Base-by-base conservation (phyloP, 1,284 basidiomycete genomes). In the Rhizoctonia solani region DNA sequence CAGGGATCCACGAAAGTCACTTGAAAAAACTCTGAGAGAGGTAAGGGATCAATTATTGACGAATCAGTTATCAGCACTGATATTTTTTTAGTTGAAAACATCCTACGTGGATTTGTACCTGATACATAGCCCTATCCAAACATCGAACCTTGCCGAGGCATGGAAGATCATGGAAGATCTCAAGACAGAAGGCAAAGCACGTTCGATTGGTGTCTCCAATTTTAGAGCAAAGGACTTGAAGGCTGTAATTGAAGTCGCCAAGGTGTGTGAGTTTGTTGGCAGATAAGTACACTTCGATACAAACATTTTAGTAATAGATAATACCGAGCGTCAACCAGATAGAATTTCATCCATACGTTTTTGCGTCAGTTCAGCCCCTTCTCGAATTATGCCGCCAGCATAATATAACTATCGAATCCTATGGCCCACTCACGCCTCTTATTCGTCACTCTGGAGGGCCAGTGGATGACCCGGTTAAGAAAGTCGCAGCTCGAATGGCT, bases 291-390 rank as follows among this genome's bases (percentile, higher is more conserved):
- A 61, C 52, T 77, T 30, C 69, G 77, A 73, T 69, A 23, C 71
- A 76, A 1, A 37, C 75, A 11, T 65, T 68, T 37, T 72, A 74
- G 1, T 87, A 85, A 25, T 83, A 79, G 29, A 76, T 90, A 41
- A 72, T 81, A 2, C 92, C 92, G 0, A 84, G 85, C 2, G 85
- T 91, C 13, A 94, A 95, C 75, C 93, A 95, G 39, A 68, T 94
- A 66, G 91, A 94, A 75, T 84, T 87, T 68, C 90, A 95, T 74
- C 90, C 92, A 3, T 91, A 93, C 75, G 78, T 92, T 46, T 87
- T 83, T 79, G 82, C 85, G 72, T 80, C 82, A 4, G 76, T 83
- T 32, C 76, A 81, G 70, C 66, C 56, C 4, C 16, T 70, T 8
- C 39, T 87, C 47, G 81, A 82, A 23, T 78, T 86, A 49, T 79